Base-by-base conservation (phyloP, 805 yeast species). In the Ogataea methylovora region DNA sequence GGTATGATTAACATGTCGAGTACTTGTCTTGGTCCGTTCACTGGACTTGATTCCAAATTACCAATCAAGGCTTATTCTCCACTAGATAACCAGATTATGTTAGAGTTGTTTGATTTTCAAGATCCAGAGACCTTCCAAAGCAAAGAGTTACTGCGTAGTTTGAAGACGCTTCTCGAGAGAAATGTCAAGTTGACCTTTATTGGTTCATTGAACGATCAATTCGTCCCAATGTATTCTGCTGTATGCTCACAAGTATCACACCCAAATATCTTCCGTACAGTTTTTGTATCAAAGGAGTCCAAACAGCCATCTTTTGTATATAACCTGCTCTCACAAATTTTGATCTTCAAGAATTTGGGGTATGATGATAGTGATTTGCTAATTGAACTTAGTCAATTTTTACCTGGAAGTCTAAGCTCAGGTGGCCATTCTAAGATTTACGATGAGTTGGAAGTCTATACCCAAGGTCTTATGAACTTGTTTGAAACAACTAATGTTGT, bases 1-100 rank as follows among this genome's bases (percentile, higher is more conserved):
- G 88, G 94, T 0, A 58, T 90, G 27, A 62, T 92, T 27, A 86
- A 85, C 10, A 84, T 92, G 90, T 95, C 96, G 1, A 97, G 97
- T 1, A 71, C 85, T 12, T 84, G 84, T 46, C 72, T 85, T 51
- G 98, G 98, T 0, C 97, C 97, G 3, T 80, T 84, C 47, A 78
- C 77, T 36, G 96, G 95, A 0, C 71, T 77, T 32, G 97, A 92
- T 53, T 83, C 87, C 42, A 79, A 78, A 16, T 60, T 87, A 20
- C 73, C 86, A 43, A 80, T 88, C 58, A 73, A 84, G 44, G 90
- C 94, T 1, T 86, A 85, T 51, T 75, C 90, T 1, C 77, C 86
- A 1, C 75, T 88, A 37, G 98, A 92, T 51, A 84, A 77, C 44
- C 95, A 82, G 30, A 81, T 95, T 0, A 56, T 90, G 54, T 65